These are phyloP conservation scores for Phytophthora sojae DNA, from an alignment of 352 stramenopile species.

Conservation along the genomic window DNA sequence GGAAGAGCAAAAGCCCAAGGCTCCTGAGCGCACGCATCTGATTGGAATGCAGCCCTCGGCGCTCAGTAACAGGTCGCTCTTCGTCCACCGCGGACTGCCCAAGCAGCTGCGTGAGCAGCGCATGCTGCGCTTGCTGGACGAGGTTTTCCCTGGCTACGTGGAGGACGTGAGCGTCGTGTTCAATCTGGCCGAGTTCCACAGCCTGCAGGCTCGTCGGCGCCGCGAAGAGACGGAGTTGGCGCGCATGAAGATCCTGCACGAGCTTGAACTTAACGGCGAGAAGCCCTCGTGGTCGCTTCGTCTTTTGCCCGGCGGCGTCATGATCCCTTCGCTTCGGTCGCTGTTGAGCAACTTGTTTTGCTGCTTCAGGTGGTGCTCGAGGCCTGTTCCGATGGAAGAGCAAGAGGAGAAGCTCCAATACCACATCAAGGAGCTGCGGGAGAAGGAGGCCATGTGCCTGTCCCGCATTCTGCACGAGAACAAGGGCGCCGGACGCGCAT, in stretches of 20 bases:
- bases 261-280: constrained; percentile 45
- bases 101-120: constrained; percentile 81
- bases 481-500: constrained; percentile 77
- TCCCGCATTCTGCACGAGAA: constrained; percentile 71
- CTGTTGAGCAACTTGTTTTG: constrained; percentile 57
- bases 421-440: constrained; percentile 66
- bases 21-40: constrained; percentile 55
- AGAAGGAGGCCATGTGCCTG: constrained; percentile 61
- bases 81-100: constrained; percentile 80
- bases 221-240: constrained; percentile 63
- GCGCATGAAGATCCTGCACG: constrained; percentile 65
- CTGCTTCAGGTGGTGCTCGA: constrained; percentile 52
- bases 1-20: constrained; percentile 22
- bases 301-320: constrained; percentile 73
- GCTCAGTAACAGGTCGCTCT: constrained; percentile 77
- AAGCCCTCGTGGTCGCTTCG: constrained; percentile 70
- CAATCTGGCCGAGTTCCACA: constrained; percentile 81
- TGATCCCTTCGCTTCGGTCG: constrained; percentile 66
- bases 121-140: constrained; percentile 76
- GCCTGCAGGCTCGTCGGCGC: constrained; percentile 58
- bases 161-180: constrained; percentile 85
- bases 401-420: constrained; percentile 42
- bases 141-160: constrained; percentile 86
- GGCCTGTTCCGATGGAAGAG: constrained; percentile 53
- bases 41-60: constrained; percentile 85